Base-by-base conservation (phyloP, 148 eudicot species). In the Camellia lanceoleosa region DNA sequence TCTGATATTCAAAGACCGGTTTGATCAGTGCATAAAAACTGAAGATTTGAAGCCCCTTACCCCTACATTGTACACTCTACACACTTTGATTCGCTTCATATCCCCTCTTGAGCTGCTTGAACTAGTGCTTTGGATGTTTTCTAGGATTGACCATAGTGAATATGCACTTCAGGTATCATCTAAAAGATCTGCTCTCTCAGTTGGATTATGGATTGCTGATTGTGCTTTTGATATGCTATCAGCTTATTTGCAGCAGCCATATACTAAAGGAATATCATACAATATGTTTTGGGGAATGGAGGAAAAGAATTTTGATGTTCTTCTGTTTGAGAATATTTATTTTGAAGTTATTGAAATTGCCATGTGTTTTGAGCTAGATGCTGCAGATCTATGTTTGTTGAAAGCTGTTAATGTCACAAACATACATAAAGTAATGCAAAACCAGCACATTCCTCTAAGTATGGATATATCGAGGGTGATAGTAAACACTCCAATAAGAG, bases 71-170 rank as follows among this genome's bases (percentile, higher is more conserved):
- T 82, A 76, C 83, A 86, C 88, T 55, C 77, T 94, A 68, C 87
- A 89, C 83, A 76, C 79, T 83, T 86, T 92, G 81, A 82, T 87
- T 84, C 87, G 73, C 7, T 90, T 89, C 80, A 83, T 89, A 68
- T 87, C 98, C 80, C 99, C 99, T 59, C 79, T 81, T 79, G 91
- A 89, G 81, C 85, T 94, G 83, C 95, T 96, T 85, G 90, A 91
- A 73, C 79, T 94, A 79, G 95, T 85, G 78, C 79, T 83, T 60
- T 92, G 97, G 97, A 84, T 91, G 81, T 74, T 96, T 54, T 78
- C 85, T 74, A 83, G 73, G 82, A 83, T 84, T 75, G 86, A 88
- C 63, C 78, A 79, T 10, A 67, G 85, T 65, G 84, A 86, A n/a
- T 73, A 61, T 9, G 46, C 71, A 54, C 15, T 65, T 83, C 49